Evolutionary conservation across 305 asterid species (phyloP), one percentile per base, ranked within the genome.

Genomic region (Rubia tinctorum): DNA sequence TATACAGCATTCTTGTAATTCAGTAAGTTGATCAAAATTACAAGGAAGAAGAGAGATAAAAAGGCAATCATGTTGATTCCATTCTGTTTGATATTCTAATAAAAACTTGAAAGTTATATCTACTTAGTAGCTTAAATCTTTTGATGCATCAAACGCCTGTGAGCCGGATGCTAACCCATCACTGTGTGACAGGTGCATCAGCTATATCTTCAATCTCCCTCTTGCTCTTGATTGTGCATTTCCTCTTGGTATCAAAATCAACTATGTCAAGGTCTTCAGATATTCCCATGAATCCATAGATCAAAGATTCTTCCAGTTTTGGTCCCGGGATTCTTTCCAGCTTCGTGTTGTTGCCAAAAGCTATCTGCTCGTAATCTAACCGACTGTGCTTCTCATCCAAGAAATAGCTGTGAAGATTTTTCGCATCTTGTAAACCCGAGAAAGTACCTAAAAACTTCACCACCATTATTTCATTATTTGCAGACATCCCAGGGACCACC

Each of bases 231-330:
- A 82, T 53, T 9, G 69, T 62, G 69, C 86, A 75, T 71, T 47
- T 82, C 14, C 79, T 80, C 61, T 75, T 80, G 58, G 84, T 82
- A 27, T 77, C 84, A 7, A 25, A 68, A 73, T 80, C 82, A 62
- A 82, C 84, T 75, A 72, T 69, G 70, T 77, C 86, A 84, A 80
- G 73, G 76, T 82, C 84, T 71, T 75, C 86, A 6, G 84, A 83
- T 66, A 80, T 75, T 49, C 77, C 86, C 79, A 80, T 75, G 79
- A 77, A 82, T 1, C 86, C 86, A 64, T 74, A 82, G 51, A 82
- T 53, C 64, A 71, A 37, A 47, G 65, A 14, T 71, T 80, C 82
- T 61, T 72, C 82, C 56, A 42, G 70, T 68, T 75, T 66, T 23
- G 34, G 75, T 45, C 6, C 72, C 49, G 42, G 60, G 18, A 10